Evolutionary conservation across 1,284 basidiomycete genomes (phyloP), one percentile per base, ranked within the genome.

Genomic region (Phellopilus nigrolimitatus): DNA sequence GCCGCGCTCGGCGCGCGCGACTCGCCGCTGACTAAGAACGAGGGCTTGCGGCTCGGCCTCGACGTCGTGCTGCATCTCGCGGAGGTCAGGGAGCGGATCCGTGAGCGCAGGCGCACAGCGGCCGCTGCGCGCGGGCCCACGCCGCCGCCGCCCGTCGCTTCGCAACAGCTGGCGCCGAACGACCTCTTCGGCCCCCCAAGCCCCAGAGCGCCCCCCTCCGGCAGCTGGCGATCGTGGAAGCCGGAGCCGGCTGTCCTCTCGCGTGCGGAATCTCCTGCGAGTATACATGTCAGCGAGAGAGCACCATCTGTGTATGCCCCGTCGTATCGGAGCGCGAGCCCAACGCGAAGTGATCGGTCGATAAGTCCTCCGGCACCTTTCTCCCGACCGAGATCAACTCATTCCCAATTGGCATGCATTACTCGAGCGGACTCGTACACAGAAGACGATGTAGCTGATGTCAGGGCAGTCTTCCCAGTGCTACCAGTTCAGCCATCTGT

Each of bases 11-110:
- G 77, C 39, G 67, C 67, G 24, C 80, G 83, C 6, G 68, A 71
- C 3, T 71, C 72, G 0, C 78, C 84, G 0, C 68, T 87, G 21
- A 72, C 73, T 0, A 61, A 80, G 9, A 68, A 68, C 8, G 85
- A 88, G 53, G 83, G 80, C 47, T 60, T 68, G 19, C 67, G 68
- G 22, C 64, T 88, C 21, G 79, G 79, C 0, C 69, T 88, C 63
- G 78, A 83, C 43, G 82, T 77, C 0, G 70, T 77, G 0, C 62
- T 87, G 3, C 72, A 69, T 50, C 68, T 88, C n/a, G 79, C 80
- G 0, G 64, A 66, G 0, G 79, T 78, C 0, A 71, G 84, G n/a
- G 46, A 30, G 19, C 19, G 46, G 13, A 48, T 48, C 17, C 34
- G 46, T 8, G 46, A 48, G 46, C 36, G 46, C 25, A 48, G 36